Evolutionary conservation across 305 asterid genomes (phyloP).

Genomic region (Fraxinus xanthoxyloides): DNA sequence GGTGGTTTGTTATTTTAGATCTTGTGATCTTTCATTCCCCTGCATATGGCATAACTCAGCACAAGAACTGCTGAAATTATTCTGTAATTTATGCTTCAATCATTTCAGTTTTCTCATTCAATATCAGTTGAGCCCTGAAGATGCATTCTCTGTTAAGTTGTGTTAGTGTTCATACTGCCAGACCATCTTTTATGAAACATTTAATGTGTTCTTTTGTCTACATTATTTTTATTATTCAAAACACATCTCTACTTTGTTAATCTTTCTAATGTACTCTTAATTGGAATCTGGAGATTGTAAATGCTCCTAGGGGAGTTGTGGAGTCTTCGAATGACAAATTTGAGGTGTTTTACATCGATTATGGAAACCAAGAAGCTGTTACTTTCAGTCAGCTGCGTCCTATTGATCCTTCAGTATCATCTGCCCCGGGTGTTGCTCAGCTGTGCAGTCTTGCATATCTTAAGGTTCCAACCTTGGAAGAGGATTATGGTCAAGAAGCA

Average conservation of each 20-base stretch:
- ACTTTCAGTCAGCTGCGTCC: slow-evolving; percentile 77
- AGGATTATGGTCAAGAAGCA: slow-evolving; percentile 96
- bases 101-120: not conserved
- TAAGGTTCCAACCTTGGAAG: slow-evolving; percentile 77
- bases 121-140: not conserved
- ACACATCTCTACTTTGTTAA: not conserved
- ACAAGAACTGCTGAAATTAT: not conserved
- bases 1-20: not conserved
- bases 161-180: not conserved
- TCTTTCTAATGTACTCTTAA: not conserved
- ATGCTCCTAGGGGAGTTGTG: slow-evolving; percentile 76
- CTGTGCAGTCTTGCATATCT: slow-evolving; percentile 79
- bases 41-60: not conserved
- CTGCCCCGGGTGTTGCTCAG: slow-evolving; percentile 84
- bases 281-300: slow-evolving; percentile 59
- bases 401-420: slow-evolving; percentile 66
- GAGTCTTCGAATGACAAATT: slow-evolving; percentile 66
- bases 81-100: not conserved
- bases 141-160: not conserved
- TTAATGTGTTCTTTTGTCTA: not conserved
- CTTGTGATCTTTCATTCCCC: not conserved
- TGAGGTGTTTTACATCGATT: slow-evolving; percentile 93
- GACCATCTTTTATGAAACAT: not conserved
- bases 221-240: not conserved
- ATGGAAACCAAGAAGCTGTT: slow-evolving; percentile 88